These are phyloP conservation scores for Anastatica hierochuntica DNA, from an alignment of 345 rosid genomes.

Conservation along the genomic window DNA sequence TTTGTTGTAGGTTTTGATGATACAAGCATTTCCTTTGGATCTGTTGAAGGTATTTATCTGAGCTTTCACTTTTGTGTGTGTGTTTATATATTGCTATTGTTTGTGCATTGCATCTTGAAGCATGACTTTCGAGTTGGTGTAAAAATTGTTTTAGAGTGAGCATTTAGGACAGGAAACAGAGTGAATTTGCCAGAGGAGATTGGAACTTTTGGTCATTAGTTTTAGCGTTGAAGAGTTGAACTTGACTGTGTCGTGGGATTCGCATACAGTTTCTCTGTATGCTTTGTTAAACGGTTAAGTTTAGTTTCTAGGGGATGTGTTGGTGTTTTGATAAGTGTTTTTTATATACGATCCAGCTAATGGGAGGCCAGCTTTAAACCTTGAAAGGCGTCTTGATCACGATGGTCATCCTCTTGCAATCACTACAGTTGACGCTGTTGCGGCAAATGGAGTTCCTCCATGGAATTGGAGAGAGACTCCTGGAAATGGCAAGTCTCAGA, in stretches of 20 bases:
- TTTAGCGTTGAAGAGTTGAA: no score
- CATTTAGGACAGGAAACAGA: no score
- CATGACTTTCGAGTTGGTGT: neutral
- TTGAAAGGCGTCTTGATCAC: slow-evolving; percentile 83
- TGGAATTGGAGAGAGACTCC: slow-evolving; percentile 94
- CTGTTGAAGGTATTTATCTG: slow-evolving; percentile 66
- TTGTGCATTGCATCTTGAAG: neutral
- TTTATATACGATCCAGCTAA: slow-evolving; percentile 39
- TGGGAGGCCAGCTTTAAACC: slow-evolving; percentile 73
- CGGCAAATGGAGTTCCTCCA: slow-evolving; percentile 69
- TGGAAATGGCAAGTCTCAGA: slow-evolving; percentile 44
- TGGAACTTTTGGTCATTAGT: no score
- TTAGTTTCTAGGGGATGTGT: neutral
- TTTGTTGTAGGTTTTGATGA: slow-evolving; percentile 77
- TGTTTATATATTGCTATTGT: neutral
- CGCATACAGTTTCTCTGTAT: no score
- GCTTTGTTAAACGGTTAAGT: neutral
- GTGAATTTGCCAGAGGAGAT: no score
- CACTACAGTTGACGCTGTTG: slow-evolving; percentile 58
- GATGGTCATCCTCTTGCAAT: slow-evolving; percentile 94
- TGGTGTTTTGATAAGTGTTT: neutral
- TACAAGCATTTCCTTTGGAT: slow-evolving; percentile 62
- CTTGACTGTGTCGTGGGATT: no score
- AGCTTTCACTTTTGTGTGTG: neutral
- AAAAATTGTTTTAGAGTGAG: no score